A percentile compares a stretch with the other conserved stretches of the same genome.
phyloP scores from a whole-genome alignment of 495 filamentous ascomycete genomes.

The Viridothelium virens region DNA sequence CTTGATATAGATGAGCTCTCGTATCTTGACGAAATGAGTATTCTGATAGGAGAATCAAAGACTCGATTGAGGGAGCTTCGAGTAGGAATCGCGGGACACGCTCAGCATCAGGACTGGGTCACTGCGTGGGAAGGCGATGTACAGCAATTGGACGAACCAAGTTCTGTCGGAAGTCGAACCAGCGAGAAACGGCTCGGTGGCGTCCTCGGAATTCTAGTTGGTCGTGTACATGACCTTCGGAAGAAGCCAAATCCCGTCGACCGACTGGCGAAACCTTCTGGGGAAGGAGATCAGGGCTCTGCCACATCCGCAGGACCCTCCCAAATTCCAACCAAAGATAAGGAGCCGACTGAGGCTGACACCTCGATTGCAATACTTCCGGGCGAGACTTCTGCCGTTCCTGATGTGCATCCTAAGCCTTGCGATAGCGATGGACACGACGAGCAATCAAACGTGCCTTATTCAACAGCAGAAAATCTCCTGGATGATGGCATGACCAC shows the following conservation, averaged over 20 bases:
- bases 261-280: neutral
- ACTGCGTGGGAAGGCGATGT: slow-evolving; percentile 54
- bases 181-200: slow-evolving; percentile 51
- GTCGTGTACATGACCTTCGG: slow-evolving; percentile 56
- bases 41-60: slow-evolving; percentile 68
- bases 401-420: neutral
- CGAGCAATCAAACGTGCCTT: neutral
- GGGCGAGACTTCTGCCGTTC: neutral
- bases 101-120: slow-evolving; percentile 49
- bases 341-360: neutral
- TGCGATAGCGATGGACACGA: neutral
- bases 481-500: neutral
- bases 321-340: neutral
- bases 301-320: neutral
- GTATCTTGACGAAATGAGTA: slow-evolving; percentile 83
- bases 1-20: slow-evolving; percentile 82
- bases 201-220: slow-evolving; percentile 62
- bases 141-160: slow-evolving; percentile 46
- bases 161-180: slow-evolving; percentile 27
- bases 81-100: slow-evolving; percentile 65
- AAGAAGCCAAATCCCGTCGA: slow-evolving; percentile 22
- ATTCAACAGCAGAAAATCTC: neutral
- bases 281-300: neutral
- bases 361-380: neutral
- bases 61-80: slow-evolving; percentile 64